Evolutionary conservation across 139 green algal species (phyloP).

Genomic region (Raphidocelis subcapitata): DNA sequence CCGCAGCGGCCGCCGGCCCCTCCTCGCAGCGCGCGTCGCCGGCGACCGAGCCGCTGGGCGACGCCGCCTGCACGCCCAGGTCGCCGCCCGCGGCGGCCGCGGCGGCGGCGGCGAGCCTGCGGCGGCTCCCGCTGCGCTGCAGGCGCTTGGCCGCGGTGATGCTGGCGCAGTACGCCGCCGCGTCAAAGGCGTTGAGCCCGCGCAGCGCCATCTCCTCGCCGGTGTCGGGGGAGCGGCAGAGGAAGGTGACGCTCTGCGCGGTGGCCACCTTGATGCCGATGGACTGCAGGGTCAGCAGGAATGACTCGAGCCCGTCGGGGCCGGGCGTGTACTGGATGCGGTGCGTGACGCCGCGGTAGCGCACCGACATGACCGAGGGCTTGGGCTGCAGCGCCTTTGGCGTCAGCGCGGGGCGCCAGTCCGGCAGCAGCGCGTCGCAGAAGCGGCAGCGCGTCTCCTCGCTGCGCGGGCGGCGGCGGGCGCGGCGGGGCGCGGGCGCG

Average conservation of each 20-base stretch:
- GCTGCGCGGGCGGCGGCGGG: conserved; percentile 16
- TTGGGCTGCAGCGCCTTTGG: conserved; percentile 19
- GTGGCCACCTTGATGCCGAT: conserved; percentile 36
- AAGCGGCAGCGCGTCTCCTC: conserved; percentile 32
- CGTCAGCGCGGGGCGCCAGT: conserved; percentile 31
- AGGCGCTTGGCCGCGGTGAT: conserved; percentile 33
- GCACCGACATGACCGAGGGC: conserved; percentile 29
- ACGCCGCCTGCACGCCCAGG: conserved; percentile 21
- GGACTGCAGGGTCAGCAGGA: conserved; percentile 29
- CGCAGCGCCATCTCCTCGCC: conserved; percentile 35
- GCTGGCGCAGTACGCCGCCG: conserved; percentile 30
- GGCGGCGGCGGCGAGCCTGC: background rate
- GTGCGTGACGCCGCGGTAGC: conserved; percentile 31
- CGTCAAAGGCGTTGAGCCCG: conserved; percentile 32
- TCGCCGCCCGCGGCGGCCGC: background rate
- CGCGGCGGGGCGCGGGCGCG: background rate
- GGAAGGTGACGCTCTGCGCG: conserved; percentile 27
- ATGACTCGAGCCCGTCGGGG: conserved; percentile 30
- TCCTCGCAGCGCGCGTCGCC: no score
- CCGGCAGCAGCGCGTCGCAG: conserved; percentile 24
- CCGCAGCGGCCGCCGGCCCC: no score
- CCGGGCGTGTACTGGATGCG: conserved; percentile 29
- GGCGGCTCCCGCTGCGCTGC: conserved; percentile 4
- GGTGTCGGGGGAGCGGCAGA: conserved; percentile 32
- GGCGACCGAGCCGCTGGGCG: background rate